phyloP scores from a whole-genome alignment of 2,329 filamentous ascomycete genomes.

The Blastomyces gilchristii region DNA sequence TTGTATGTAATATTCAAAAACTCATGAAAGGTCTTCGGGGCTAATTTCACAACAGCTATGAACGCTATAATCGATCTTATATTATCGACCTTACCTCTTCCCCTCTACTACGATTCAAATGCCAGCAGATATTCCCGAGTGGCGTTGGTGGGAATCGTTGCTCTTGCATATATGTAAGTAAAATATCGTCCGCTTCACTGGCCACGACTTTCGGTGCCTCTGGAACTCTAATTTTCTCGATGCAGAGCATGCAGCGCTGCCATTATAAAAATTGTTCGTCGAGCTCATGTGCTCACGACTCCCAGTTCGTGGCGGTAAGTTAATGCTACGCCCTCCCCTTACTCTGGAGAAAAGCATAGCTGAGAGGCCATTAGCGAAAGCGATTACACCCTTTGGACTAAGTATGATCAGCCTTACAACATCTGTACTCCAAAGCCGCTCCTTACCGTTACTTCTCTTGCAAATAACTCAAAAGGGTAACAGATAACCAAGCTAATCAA shows the following conservation, averaged over 20 bases:
- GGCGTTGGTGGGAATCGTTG: constrained; percentile 35
- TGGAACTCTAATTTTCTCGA: not conserved
- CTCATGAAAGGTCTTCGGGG: not conserved
- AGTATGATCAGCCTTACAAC: constrained; percentile 10
- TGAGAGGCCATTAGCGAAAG: constrained; percentile 12
- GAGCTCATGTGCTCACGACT: constrained; percentile 26
- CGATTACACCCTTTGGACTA: constrained; percentile 17
- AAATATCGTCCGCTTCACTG: not conserved
- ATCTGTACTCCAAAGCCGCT: not conserved
- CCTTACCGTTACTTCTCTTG: not conserved
- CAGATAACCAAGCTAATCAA: not conserved
- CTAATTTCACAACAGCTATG: constrained; percentile 23
- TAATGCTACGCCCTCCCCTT: not conserved
- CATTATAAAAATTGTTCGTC: constrained; percentile 32
- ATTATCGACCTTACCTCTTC: constrained; percentile 36
- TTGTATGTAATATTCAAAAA: constrained; percentile 8
- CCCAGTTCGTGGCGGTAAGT: constrained; percentile 28
- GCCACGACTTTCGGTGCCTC: too few relatives aligned
- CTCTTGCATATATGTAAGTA: constrained; percentile 35
- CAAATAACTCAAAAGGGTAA: not conserved
- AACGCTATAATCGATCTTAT: constrained; percentile 29
- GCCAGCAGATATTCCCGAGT: constrained; percentile 31
- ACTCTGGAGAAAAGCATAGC: not conserved
- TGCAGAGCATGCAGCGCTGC: constrained; percentile 33
- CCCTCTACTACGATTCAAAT: constrained; percentile 36